Evolutionary conservation across 306 rosid species (phyloP).

Genomic region (Medicago lupulina): DNA sequence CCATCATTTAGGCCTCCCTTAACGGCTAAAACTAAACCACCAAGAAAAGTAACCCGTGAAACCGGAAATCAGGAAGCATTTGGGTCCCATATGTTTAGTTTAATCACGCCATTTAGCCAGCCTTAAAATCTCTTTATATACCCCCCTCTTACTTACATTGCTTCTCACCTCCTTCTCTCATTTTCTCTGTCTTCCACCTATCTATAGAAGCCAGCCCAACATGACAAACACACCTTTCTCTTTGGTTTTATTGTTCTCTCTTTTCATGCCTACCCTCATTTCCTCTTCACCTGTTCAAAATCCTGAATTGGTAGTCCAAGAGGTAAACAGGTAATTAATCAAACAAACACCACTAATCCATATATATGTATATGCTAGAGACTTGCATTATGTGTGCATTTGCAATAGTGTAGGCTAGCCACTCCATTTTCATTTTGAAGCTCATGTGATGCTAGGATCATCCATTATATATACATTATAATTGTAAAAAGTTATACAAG

Average conservation of each 20-base stretch:
- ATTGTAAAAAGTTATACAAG: neutral
- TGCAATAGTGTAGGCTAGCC: too few relatives aligned
- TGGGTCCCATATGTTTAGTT: conserved; percentile 70
- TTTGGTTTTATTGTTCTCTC: conserved; percentile 51
- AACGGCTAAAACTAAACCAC: conserved; percentile 85
- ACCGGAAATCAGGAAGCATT: conserved; percentile 58
- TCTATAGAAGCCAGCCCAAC: conserved; percentile 19
- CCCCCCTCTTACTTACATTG: conserved; percentile 19
- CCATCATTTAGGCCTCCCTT: conserved; percentile 62
- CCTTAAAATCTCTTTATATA: conserved; percentile 62
- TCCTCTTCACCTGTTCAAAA: conserved; percentile 58
- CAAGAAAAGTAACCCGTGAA: conserved; percentile 59
- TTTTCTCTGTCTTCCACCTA: neutral
- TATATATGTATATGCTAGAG: neutral
- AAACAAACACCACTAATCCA: neutral
- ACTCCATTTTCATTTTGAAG: too few relatives aligned
- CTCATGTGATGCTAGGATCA: neutral
- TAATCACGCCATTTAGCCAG: conserved; percentile 57
- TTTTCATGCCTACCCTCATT: conserved; percentile 52
- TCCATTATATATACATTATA: neutral
- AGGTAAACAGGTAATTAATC: conserved; percentile 83
- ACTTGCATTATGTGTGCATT: neutral
- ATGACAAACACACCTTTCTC: conserved; percentile 54
- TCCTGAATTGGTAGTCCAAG: conserved; percentile 68
- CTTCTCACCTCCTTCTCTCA: conserved; percentile 34